Evolutionary conservation across 306 rosid species (phyloP), one percentile per base, ranked within the genome.

Genomic region (Betula pendula): DNA sequence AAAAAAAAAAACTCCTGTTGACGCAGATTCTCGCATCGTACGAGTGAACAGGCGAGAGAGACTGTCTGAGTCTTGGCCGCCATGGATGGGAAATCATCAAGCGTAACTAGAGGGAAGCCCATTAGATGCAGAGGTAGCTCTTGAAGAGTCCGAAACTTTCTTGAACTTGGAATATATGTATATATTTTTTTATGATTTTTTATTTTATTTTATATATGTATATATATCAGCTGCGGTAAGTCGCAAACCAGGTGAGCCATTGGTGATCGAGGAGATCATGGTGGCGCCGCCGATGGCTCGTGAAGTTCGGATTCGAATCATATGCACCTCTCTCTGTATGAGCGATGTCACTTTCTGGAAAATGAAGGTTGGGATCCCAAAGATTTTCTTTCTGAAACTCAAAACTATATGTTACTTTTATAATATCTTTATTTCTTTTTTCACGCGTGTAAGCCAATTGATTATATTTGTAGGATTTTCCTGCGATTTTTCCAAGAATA

Each of bases 321-420:
- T 90, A 50, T 92, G 94, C 50, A 86, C 95, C 3, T 92, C 95
- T 71, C 88, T 94, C 2, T 94, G 97, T 76, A 84, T 88, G 51
- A 94, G 93, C 0, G 98, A 94, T 76, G 12, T 94, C 79, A 87
- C 75, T n/a, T 90, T 90, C 77, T 92, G 96, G 97, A 89, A 81
- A 73, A 38, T 90, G 89, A 79, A 90, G 96, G 97, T 90, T 70
- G 1, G 8, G 47, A 48, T 70, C 72, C 15, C 51, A 20, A 43
- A 56, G 25, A 29, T 52, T 42, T 71, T 27, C 16, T n/a, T 17
- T 40, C 38, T 45, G 38, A 44, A 44, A 68, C 42, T 59, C 33
- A 7, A 9, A n/a, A n/a, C 40, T 59, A 38, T 31, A 19, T 5
- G 17, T 27, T 42, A 31, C 45, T 56, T 25, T 42, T 29, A 16